Base-by-base conservation (phyloP, 352 stramenopile genomes). In the Globisporangium polare region DNA sequence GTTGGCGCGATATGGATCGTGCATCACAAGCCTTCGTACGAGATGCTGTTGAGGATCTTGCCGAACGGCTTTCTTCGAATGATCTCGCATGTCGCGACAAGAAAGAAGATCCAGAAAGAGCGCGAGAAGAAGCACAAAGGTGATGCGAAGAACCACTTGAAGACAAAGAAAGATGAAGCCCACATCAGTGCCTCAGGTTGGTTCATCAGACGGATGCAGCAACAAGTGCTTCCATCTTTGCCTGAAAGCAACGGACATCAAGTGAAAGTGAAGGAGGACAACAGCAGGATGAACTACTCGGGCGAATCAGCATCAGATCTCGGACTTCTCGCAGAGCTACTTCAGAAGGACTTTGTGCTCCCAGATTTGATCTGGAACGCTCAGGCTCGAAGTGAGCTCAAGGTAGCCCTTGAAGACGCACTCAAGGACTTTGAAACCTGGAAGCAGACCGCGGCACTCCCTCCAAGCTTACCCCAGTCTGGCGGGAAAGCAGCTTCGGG, bases 301-400 rank as follows among this genome's bases (percentile, higher is more conserved):
- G 83, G 83, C 8, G 86, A 95, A 71, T 90, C 80, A 27, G 67
- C 78, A 9, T 75, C 71, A 8, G 83, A 95, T 58, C 73, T 95
- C 29, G 75, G 69, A 26, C 59, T 92, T 5, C 41, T 95, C n/a
- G 77, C 74, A 20, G 72, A 77, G 57, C 71, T 95, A 59, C 51
- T 95, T 1, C 63, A 80, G 15, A 86, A 86, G 24, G 80, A 90
- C 58, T 93, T 90, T 33, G 63, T 87, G 42, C 74, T 93, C 2
- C 86, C 84, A 5, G 86, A 95, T 46, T 68, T 93, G 35, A 88
- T 95, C 37, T 95, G 86, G 86, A 88, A 91, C 41, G 69, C 80
- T 15, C 43, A 68, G 24, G 85, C 76, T 3, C 72, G 83, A 46
- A 53, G 67, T 31, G 82, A 93, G 60, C 62, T 95, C 10, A 79